Evolutionary conservation across 371 early-diverging fungal species (phyloP).

Genomic region (Cokeromyces recurvatus): DNA sequence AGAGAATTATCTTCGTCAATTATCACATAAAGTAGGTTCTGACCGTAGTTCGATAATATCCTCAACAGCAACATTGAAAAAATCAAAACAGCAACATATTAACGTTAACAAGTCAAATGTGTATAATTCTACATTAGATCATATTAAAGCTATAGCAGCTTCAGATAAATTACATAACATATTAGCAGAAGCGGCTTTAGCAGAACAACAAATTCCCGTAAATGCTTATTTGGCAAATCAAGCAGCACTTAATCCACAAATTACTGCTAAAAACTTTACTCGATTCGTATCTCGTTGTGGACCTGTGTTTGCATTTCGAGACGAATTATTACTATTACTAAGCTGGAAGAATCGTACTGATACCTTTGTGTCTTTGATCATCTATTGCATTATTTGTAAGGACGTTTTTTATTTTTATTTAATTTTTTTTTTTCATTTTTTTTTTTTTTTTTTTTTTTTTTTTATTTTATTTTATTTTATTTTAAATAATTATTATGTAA

Average conservation of each 20-base stretch:
- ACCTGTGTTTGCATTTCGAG: constrained; percentile 37
- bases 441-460: background rate
- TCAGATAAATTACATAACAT: constrained; percentile 31
- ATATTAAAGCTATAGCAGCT: constrained; percentile 8
- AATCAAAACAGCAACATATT: no score
- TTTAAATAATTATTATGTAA: no score
- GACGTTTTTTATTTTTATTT: background rate
- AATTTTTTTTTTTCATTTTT: background rate
- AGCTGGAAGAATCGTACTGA: constrained; percentile 39
- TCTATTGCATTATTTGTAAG: constrained; percentile 37
- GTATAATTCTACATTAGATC: constrained; percentile 1
- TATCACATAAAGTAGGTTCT: background rate
- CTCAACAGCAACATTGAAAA: background rate
- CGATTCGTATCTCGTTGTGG: constrained; percentile 42
- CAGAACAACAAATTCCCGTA: constrained; percentile 13
- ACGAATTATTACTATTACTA: constrained; percentile 27
- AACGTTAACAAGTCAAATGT: no score
- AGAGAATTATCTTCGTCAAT: constrained; percentile 5
- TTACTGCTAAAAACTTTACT: constrained; percentile 36
- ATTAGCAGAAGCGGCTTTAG: constrained; percentile 29
- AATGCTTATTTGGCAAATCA: constrained; percentile 30
- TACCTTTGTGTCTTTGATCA: constrained; percentile 27
- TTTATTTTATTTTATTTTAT: no score
- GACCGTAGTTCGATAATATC: background rate
- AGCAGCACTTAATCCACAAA: constrained; percentile 34